Base-by-base conservation (phyloP, 2,329 filamentous ascomycete genomes). In the Ceratocystiopsis minuta region DNA sequence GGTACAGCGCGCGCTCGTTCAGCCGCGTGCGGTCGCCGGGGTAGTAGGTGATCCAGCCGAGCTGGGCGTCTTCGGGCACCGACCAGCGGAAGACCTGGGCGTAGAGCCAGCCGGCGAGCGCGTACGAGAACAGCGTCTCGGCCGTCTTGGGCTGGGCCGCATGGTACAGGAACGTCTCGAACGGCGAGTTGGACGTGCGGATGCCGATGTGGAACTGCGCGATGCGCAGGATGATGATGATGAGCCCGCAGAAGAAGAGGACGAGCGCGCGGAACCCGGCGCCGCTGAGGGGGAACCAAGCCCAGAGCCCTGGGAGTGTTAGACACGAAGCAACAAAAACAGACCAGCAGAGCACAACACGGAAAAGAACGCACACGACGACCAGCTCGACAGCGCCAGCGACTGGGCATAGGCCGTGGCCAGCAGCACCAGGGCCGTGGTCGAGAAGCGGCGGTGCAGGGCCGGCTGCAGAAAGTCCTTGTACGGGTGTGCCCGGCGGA, bases 381-480 rank as follows among this genome's bases (percentile, higher is more conserved):
- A 68, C 66, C 76, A 83, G 48, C 69, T 66, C 16, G 80, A 77
- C 49, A 93, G 68, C 43, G 76, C 57, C 41, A 90, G 60, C 39
- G 85, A 72, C 54, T 84, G 73, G 34, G 72, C 42, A 57, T 90
- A 93, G 55, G 83, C 84, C 43, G 85, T 65, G 38, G 68, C 61
- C 11, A 90, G 62, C 14, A 86, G 66, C 48, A 83, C 64, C 14
- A 72, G 68, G 38, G 80, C 80, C 13, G 84, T 85, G 48, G 77
- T 78, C 39, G 80, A 79, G 61, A 95, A 96, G 53, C 86, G 75
- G 53, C 82, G 72, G 60, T 96, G 88, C 49, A 95, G 66, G 41
- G 81, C 78, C 39, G 88, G 87, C 47, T 88, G 92, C 51, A 95
- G 65, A 59, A 92, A 92, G 63, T 94, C 84, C 66, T 85, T 80